A percentile compares a stretch with the other conserved stretches of the same genome.
Evolutionary conservation across 164 flowering plant species (phyloP).

Genomic region (grape (Vitis vinifera)): ASM3070453v1 NC_081808.1:24055001-24055500

Average conservation of each 20-base stretch:
- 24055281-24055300: conserved; percentile 13
- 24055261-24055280: conserved; percentile 19
- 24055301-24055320: conserved; percentile 13
- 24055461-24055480: conserved; percentile 17
- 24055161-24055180: conserved; percentile 19
- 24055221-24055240: conserved; percentile 23
- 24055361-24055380: conserved; percentile 30
- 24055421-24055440: conserved; percentile 20
- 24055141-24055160: conserved; percentile 14
- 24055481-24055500: conserved; percentile 26
- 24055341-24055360: conserved; percentile 12
- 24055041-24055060: conserved; percentile 39
- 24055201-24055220: conserved; percentile 11
- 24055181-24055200: conserved; percentile 15
- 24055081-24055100: conserved; percentile 28
- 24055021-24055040: conserved; percentile 23
- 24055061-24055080: conserved; percentile 35
- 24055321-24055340: conserved; percentile 8
- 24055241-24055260: conserved; percentile 16
- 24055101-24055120: conserved; percentile 48
- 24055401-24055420: conserved; percentile 14
- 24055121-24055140: conserved; percentile 33
- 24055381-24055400: conserved; percentile 28
- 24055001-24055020: conserved; percentile 10
- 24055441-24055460: conserved; percentile 22